These are phyloP conservation scores for Rehmannia glutinosa DNA, from an alignment of 257 asterid species.

Conservation along the genomic window DNA sequence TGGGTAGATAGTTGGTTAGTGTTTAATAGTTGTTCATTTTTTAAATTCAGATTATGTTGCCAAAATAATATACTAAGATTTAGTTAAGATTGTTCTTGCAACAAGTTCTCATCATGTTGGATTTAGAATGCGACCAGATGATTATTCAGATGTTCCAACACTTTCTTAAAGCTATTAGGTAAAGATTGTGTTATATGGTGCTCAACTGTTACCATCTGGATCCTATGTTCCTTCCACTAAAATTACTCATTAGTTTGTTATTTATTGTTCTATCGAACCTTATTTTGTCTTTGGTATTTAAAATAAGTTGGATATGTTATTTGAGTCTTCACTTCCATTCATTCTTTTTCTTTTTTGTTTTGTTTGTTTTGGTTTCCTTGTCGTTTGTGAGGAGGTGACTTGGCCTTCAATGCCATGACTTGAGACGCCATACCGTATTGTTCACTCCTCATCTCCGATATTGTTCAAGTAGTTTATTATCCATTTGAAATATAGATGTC, in stretches of 20 bases:
- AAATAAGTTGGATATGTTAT: neutral
- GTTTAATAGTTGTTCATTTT: too few species aligned
- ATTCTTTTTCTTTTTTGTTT: neutral
- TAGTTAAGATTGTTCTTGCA: too few species aligned
- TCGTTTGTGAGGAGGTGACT: neutral
- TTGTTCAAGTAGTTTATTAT: too few species aligned
- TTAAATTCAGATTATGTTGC: too few species aligned
- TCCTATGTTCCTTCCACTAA: neutral
- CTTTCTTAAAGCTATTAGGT: constrained; percentile 81
- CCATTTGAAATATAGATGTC: too few species aligned
- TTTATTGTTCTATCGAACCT: neutral
- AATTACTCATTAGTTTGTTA: neutral
- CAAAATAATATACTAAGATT: too few species aligned
- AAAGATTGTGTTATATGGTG: constrained; percentile 6
- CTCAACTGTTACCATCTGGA: constrained; percentile 1
- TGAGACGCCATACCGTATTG: neutral
- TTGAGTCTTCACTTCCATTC: neutral
- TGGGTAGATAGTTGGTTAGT: too few species aligned
- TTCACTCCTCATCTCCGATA: neutral
- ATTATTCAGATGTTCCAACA: constrained; percentile 82
- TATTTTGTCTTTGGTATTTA: neutral
- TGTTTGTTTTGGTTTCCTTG: neutral
- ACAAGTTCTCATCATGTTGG: constrained; percentile 97
- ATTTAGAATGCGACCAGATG: constrained; percentile 89
- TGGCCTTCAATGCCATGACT: neutral